phyloP scores from a whole-genome alignment of 441 rosid genomes.

The Brassica hybrid region DNA sequence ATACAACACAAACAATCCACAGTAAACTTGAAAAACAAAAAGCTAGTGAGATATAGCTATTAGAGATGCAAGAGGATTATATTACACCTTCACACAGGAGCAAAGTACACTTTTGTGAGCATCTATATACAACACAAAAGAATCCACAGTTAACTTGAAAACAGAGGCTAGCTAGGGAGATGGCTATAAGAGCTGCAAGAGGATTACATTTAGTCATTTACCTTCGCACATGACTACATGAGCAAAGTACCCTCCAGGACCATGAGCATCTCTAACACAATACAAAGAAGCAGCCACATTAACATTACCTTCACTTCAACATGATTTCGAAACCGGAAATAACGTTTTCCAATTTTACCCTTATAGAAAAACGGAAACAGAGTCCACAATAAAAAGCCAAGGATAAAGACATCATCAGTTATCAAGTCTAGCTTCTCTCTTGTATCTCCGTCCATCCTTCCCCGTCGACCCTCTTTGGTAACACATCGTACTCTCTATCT shows the following conservation, averaged over 20 bases:
- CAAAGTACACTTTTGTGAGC: not conserved
- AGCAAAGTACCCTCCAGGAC: too few relatives aligned
- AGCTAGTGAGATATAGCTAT: not conserved
- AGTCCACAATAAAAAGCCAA: constrained; percentile 3
- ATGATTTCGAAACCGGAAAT: not conserved
- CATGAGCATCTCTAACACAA: not conserved
- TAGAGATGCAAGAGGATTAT: not conserved
- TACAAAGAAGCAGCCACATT: not conserved
- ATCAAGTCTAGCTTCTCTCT: not conserved
- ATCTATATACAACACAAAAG: too few relatives aligned
- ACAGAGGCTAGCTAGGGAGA: too few relatives aligned
- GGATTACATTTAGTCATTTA: too few relatives aligned
- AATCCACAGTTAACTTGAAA: too few relatives aligned
- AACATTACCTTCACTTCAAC: not conserved
- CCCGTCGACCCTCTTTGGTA: not conserved
- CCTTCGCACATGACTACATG: too few relatives aligned
- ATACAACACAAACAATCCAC: not conserved
- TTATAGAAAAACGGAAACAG: not conserved
- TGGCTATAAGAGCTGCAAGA: too few relatives aligned
- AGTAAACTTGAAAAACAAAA: not conserved
- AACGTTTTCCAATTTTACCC: not conserved
- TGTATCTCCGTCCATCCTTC: constrained; percentile 14
- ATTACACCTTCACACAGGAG: not conserved
- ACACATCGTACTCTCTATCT: not conserved
- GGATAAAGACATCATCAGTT: not conserved